Evolutionary conservation across 1,284 basidiomycete species (phyloP), one percentile per base, ranked within the genome.

Genomic region (Sutorius eximius): DNA sequence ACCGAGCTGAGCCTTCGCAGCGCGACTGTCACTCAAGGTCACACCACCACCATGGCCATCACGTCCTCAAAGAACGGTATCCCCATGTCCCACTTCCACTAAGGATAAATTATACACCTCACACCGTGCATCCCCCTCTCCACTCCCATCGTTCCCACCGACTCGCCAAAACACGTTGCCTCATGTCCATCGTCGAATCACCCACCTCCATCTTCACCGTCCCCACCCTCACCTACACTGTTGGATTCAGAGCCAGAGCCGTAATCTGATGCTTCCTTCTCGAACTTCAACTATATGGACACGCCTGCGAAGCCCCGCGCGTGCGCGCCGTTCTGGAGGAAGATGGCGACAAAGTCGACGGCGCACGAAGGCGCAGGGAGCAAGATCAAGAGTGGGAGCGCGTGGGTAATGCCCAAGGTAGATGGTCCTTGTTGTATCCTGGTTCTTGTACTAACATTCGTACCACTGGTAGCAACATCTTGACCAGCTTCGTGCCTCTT

Each of bases 251-350:
- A 24, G 22, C 22, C 22, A 24, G 22, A 24, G 22, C 32, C 55
- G 3, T 51, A 49, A 2, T 65, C 67, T 33, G 62, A 67, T 15
- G 43, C 66, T 22, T 69, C 65, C 0, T 66, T 69, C 36, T 63
- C 62, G 11, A 51, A 55, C 3, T 41, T 54, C 24, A 58, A 60
- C 11, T 71, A 71, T 10, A 62, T 67, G 0, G 70, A 64, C 16
- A 71, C 67, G 13, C 66, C 66, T 34, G 67, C 66, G 5, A 68
- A 71, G 45, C 55, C 57, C 12, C 61, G 59, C 9, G 43, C 36
- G 3, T 50, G 59, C 15, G 9, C 22, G 22, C 50, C 43, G 7
- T 18, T 20, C 11, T 47, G 52, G 20, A 34, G 29, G 41, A 43
- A 24, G 22, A 24, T 24, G 22, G 5, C 5, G 22, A 24, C 22